Evolutionary conservation across 768 basidiomycete species (phyloP).

Genomic region (Dendrothele bispora): DNA sequence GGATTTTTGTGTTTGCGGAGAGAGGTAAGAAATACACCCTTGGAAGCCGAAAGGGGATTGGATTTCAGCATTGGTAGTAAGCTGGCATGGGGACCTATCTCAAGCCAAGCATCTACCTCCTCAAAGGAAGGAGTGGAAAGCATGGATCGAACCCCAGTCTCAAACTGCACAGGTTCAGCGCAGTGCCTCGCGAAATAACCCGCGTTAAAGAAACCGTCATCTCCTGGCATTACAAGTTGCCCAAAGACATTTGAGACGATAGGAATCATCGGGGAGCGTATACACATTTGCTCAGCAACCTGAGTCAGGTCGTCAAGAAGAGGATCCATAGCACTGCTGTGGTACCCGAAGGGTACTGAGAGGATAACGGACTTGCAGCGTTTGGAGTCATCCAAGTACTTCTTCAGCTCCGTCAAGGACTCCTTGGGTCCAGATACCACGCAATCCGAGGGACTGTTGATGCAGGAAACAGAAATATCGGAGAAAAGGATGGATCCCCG

Average conservation of each 20-base stretch:
- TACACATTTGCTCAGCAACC: conserved; percentile 33
- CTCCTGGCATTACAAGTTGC: conserved; percentile 50
- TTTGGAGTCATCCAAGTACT: conserved; percentile 33
- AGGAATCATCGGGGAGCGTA: conserved; percentile 53
- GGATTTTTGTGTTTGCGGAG: conserved; percentile 44
- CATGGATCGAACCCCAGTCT: conserved; percentile 47
- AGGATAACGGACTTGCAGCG: conserved; percentile 44
- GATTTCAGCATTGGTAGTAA: conserved; percentile 58
- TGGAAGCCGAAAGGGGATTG: conserved; percentile 29
- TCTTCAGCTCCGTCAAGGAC: conserved; percentile 42
- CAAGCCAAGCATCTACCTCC: conserved; percentile 53
- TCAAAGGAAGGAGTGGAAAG: conserved; percentile 22
- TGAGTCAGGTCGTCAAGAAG: conserved; percentile 48
- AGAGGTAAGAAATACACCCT: conserved; percentile 45
- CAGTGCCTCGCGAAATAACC: conserved; percentile 64
- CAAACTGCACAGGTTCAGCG: conserved; percentile 55
- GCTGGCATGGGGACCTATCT: conserved; percentile 64
- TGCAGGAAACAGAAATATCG: conserved; percentile 54
- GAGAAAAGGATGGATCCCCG: conserved; percentile 30
- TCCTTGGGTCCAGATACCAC: conserved; percentile 58
- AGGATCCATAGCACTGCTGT: conserved; percentile 64
- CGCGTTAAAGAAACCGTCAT: conserved; percentile 42
- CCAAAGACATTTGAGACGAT: conserved; percentile 66
- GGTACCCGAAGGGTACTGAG: conserved; percentile 61
- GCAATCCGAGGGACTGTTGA: conserved; percentile 57